phyloP scores from a whole-genome alignment of 2,329 filamentous ascomycete species.

The Fusarium hainanense region DNA sequence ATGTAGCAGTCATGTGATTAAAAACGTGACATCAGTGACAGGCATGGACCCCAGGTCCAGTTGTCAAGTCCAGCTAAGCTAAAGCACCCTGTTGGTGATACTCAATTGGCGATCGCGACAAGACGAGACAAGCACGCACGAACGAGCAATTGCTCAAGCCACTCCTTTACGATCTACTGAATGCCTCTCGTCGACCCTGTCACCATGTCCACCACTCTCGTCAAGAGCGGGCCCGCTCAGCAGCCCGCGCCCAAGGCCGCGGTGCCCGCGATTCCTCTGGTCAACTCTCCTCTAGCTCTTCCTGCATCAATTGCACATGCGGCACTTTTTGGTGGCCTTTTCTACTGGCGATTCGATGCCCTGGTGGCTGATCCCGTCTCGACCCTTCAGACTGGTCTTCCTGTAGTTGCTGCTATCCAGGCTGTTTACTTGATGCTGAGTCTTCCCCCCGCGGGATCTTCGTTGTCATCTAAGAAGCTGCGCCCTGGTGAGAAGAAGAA shows the following conservation, averaged over 20 bases:
- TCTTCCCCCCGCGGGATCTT: slow-evolving; percentile 69
- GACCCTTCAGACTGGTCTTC: slow-evolving; percentile 70
- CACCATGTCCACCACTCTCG: slow-evolving; percentile 53
- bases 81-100: slow-evolving; percentile 27
- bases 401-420: slow-evolving; percentile 73
- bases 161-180: slow-evolving; percentile 23
- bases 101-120: slow-evolving; percentile 12
- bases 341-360: slow-evolving; percentile 70
- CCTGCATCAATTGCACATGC: slow-evolving; percentile 76
- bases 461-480: slow-evolving; percentile 59
- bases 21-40: slow-evolving; percentile 28
- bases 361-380: slow-evolving; percentile 77
- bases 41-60: slow-evolving; percentile 16
- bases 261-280: slow-evolving; percentile 53
- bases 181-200: slow-evolving; percentile 52
- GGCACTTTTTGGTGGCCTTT: slow-evolving; percentile 71
- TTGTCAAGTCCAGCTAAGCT: slow-evolving; percentile 33
- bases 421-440: slow-evolving; percentile 70
- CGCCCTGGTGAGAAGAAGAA: slow-evolving; percentile 68
- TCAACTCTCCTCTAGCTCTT: slow-evolving; percentile 54
- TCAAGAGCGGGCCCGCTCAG: slow-evolving; percentile 48
- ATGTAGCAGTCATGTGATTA: slow-evolving; percentile 30
- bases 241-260: slow-evolving; percentile 43
- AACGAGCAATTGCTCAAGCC: slow-evolving; percentile 33
- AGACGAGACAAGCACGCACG: slow-evolving; percentile 35